Evolutionary conservation across 148 eudicot species (phyloP).

Genomic region (Rhododendron molle): DNA sequence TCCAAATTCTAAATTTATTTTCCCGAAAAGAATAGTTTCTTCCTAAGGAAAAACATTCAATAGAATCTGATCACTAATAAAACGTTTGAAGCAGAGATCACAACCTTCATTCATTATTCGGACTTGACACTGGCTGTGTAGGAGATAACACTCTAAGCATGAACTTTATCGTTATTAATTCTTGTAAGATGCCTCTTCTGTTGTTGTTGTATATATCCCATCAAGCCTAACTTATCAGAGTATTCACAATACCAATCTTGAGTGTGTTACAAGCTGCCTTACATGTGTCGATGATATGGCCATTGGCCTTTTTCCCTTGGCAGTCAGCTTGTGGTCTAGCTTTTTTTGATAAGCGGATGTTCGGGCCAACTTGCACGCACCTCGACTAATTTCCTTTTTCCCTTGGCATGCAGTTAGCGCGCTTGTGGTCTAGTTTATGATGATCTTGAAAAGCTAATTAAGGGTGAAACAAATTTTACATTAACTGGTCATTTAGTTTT

Average conservation of each 20-base stretch:
- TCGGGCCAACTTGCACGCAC: too few species aligned
- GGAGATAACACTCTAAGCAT: too few species aligned
- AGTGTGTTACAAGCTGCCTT: not conserved
- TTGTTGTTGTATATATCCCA: not conserved
- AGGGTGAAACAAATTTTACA: not conserved
- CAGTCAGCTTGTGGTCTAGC: not conserved
- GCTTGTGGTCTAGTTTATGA: not conserved
- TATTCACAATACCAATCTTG: not conserved
- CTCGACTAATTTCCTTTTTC: not conserved
- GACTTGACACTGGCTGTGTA: too few species aligned
- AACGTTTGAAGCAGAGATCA: too few species aligned
- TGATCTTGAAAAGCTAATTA: not conserved
- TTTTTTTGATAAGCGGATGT: too few species aligned
- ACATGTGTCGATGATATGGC: not conserved
- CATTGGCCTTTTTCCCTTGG: not conserved
- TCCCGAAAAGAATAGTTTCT: too few species aligned
- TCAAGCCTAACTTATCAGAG: not conserved
- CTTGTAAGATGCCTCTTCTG: too few species aligned
- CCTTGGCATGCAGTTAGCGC: not conserved
- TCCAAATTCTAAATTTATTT: too few species aligned
- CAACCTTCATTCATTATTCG: not conserved
- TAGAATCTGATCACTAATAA: too few species aligned
- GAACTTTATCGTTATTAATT: too few species aligned
- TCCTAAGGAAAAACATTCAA: too few species aligned
- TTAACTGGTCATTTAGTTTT: too few species aligned